Base-by-base conservation (phyloP, 768 basidiomycete genomes). In the Boletus subcaerulescens region DNA sequence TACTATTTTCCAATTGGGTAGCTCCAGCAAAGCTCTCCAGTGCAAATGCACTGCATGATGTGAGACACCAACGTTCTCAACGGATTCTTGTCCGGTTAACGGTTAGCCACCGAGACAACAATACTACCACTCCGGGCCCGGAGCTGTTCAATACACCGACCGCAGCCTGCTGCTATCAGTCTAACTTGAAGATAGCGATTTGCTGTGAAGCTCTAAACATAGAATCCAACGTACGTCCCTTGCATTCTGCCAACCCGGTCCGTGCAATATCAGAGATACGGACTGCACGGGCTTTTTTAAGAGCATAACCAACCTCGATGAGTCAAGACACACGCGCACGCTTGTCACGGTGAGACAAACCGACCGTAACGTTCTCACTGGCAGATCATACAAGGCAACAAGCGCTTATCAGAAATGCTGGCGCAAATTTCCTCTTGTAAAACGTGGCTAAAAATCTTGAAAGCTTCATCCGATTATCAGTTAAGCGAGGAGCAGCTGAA, bases 31-130 rank as follows among this genome's bases (percentile, higher is more conserved):
- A 5, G 24, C 24, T 24, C 24, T 24, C 15, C 55, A 17, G 41
- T 43, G 47, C 36, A 14, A 36, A 10, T 48, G 46, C 58, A 32
- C 52, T 45, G 58, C 58, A 12, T 46, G n/a, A 12, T 39, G 38
- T n/a, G 32, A 32, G 35, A 14, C 18, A 5, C 32, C 45, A 11
- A 53, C 58, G 58, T 60, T 59, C 59, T 20, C 36, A 50, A 36
- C 53, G 41, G 31, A 18, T 9, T 29, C 5, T 24, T n/a, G 8
- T 24, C 29, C 8, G n/a, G 48, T 35, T 35, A 2, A 29, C 8
- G 29, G 8, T 29, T 29, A 29, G 29, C 29, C 29, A 29, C 29
- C 29, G 29, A 10, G 29, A 29, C 9, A 29, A 29, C 8, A 8
- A 29, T 29, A 22, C 4, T n/a, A 12, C 5, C 20, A 7, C 26